Base-by-base conservation (phyloP, 2,329 filamentous ascomycete genomes). In the Magnaporthiopsis rhizophila region DNA sequence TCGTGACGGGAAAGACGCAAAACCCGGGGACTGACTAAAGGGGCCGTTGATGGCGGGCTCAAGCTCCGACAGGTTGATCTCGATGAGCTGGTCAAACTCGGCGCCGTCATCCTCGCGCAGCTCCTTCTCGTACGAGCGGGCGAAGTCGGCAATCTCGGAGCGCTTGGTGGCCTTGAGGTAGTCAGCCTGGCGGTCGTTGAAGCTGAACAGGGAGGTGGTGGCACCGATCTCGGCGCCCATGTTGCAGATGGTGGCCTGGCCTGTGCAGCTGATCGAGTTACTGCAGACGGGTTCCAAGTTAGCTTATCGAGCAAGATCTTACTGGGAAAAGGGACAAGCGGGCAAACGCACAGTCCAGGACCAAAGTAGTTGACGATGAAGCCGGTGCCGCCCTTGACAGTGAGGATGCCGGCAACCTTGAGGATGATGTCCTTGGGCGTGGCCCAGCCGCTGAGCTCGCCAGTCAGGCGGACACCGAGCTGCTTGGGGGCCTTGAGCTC, bases 21-120 rank as follows among this genome's bases (percentile, higher is more conserved):
- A 50, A 21, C 30, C 30, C 30, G 7, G 21, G 45, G 21, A 50
- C 45, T 50, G 45, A 50, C 45, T 99, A 86, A 98, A 98, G 69
- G 95, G 95, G 69, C 95, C 95, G 83, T 99, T 99, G 83, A 99
- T 92, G 77, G 98, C 92, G 70, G 95, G 95, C 83, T 99, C 95
- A 61, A 99, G 89, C 79, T 94, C 90, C 65, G 86, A 89, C 64
- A 99, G 86, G 83, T 99, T 94, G 80, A 99, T 91, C 81, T 97
- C 94, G 73, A 98, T 92, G 70, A 97, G 79, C 80, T 98, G 86
- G 78, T 99, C 95, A 78, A 98, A 99, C 79, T 98, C 88, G 70
- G 91, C 91, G 70, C 92, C 92, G 79, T 96, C 83, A 71, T 99
- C 95, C 75, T 91, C 89, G 66, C 86, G 86, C 68, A 99, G 90